Evolutionary conservation across 129 eudicot genomes (phyloP).

Genomic region (Ambrosia trifida): DNA sequence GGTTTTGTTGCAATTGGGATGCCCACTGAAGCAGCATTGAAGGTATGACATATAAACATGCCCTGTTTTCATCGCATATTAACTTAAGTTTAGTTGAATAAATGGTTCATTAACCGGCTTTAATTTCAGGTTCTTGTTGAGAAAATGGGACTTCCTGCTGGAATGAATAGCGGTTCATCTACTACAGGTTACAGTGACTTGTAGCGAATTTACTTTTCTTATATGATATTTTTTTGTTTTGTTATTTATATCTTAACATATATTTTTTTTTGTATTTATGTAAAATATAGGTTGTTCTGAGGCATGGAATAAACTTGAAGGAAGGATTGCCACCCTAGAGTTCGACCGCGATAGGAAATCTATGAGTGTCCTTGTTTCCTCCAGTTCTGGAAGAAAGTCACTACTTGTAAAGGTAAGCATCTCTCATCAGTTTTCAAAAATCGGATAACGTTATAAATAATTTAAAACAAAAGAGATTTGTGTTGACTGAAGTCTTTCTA

Average conservation of each 20-base stretch:
- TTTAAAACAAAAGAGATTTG: too few species aligned
- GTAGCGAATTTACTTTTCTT: slow-evolving; percentile 34
- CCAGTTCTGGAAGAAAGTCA: slow-evolving; percentile 59
- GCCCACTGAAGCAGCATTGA: slow-evolving; percentile 97
- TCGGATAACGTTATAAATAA: too few species aligned
- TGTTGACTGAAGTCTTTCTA: too few species aligned
- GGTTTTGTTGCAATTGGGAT: slow-evolving; percentile 76
- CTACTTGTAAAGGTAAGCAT: slow-evolving; percentile 72
- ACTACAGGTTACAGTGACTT: slow-evolving; percentile 33
- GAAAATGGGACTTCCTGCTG: slow-evolving; percentile 88
- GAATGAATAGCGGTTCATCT: slow-evolving; percentile 35
- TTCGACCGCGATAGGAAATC: slow-evolving; percentile 94
- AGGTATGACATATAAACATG: slow-evolving; percentile 37
- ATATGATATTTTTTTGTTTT: background rate
- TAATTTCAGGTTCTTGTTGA: slow-evolving; percentile 72
- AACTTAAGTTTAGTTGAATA: too few species aligned
- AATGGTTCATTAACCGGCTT: background rate
- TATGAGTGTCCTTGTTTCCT: slow-evolving; percentile 70
- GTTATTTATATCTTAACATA: slow-evolving; percentile 1
- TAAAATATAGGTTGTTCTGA: slow-evolving; percentile 44
- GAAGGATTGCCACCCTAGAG: slow-evolving; percentile 78
- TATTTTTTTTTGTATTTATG: background rate
- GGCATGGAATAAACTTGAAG: slow-evolving; percentile 47
- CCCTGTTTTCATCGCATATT: too few species aligned
- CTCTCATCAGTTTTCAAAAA: too few species aligned